Percentiles rank a stretch among this genome's conserved stretches.
phyloP scores from a whole-genome alignment of 371 early-diverging fungal species.

The Dichotomocladium elegans region DNA sequence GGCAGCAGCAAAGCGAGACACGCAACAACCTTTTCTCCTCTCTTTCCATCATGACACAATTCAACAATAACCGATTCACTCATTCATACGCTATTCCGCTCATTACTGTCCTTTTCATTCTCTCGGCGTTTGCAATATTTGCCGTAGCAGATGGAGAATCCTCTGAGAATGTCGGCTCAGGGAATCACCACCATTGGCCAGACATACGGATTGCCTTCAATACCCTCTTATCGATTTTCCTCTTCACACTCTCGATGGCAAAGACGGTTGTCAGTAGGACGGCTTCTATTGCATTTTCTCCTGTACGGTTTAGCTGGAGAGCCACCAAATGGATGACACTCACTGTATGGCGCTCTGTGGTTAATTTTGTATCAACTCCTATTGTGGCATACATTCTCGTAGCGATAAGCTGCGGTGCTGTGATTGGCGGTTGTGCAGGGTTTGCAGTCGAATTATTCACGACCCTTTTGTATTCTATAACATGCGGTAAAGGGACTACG shows the following conservation, averaged over 20 bases:
- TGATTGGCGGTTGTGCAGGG: slow-evolving; percentile 49
- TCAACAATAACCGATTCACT: too few relatives aligned
- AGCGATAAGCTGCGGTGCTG: slow-evolving; percentile 29
- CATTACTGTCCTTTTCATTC: too few relatives aligned
- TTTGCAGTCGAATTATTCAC: slow-evolving; percentile 39
- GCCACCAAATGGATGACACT: background rate
- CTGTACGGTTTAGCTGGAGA: background rate
- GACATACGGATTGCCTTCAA: background rate
- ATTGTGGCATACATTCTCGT: slow-evolving; percentile 24
- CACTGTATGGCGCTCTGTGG: background rate
- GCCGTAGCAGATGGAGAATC: background rate
- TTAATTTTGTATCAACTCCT: slow-evolving; percentile 10
- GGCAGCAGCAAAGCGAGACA: too few relatives aligned
- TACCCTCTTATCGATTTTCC: background rate
- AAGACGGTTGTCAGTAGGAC: background rate
- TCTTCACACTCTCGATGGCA: background rate
- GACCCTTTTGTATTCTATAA: slow-evolving; percentile 26
- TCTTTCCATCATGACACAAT: too few relatives aligned
- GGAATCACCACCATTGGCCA: too few relatives aligned
- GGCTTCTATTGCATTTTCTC: background rate
- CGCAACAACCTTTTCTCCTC: too few relatives aligned
- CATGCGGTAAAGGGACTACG: slow-evolving; percentile 23
- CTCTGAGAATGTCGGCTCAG: background rate
- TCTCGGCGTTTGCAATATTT: background rate
- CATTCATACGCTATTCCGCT: too few relatives aligned